Base-by-base conservation (phyloP, 345 rosid genomes). In the Carallia brachiata region DNA sequence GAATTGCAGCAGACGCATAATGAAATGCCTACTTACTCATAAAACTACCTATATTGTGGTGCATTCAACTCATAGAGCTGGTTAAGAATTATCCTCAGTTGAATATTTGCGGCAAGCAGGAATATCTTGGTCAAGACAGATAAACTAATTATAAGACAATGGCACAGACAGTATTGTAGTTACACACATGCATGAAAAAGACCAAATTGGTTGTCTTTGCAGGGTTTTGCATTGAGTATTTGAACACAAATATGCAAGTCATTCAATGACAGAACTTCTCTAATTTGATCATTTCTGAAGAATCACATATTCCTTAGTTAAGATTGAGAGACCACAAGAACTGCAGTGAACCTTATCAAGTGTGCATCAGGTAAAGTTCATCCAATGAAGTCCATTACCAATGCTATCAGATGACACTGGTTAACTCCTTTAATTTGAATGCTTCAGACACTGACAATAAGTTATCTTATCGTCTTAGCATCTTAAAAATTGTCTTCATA, bases 31-130 rank as follows among this genome's bases (percentile, higher is more conserved):
- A 77, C 96, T 85, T 85, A 95, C 99, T 90, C 77, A 30, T 95
- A 95, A 36, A 95, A 75, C 97, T 97, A 92, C 72, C 84, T 84
- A 73, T 95, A 95, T 2, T 84, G 66, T 0, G 97, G 87, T 8
- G 99, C 97, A 81, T 92, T 92, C 99, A 95, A 92, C 88, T 95
- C 97, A 18, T 95, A 91, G 13, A 95, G 93, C 88, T 95, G 99
- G 79, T 65, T 69, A 71, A 95, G 88, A 61, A 95, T 97, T 7
- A 97, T 90, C 85, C 93, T 89, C 59, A 87, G 81, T 92, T 88
- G 19, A 86, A 75, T 61, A 91, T 62, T 86, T 90, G 93, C 97
- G 90, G 90, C 85, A 82, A 30, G 0, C 54, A 76, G n/a, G 63
- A 36, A 59, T 12, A 47, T 55, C 36, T 63, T 3, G 8, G 8